Conservation (phyloP, 2,329 filamentous ascomycete genomes). For the Blastomyces emzantsi region DNA sequence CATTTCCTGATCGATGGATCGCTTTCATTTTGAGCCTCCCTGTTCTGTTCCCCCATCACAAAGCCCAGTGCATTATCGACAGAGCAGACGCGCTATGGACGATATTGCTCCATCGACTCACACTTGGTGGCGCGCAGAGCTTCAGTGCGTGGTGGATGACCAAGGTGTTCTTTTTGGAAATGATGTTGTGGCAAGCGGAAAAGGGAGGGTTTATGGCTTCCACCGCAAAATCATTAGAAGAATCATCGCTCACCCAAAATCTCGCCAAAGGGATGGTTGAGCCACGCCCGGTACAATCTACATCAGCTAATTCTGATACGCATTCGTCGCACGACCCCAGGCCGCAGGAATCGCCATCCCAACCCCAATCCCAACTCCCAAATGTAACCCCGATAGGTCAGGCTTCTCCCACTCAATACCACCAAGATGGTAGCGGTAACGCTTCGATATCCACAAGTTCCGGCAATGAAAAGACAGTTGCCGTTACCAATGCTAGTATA, state of each 20-base stretch:
- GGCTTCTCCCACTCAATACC: neutral
- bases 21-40: slow-evolving; percentile 37
- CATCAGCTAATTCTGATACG: slow-evolving; percentile 3
- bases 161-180: slow-evolving; percentile 92
- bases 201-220: slow-evolving; percentile 76
- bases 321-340: neutral
- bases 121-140: slow-evolving; percentile 37
- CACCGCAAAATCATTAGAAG: slow-evolving; percentile 29
- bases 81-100: slow-evolving; percentile 39
- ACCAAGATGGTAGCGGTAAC: neutral
- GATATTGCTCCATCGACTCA: slow-evolving; percentile 36
- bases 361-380: neutral
- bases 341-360: neutral
- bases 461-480: neutral
- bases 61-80: slow-evolving; percentile 38
- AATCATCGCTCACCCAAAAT: neutral
- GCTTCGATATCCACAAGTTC: neutral
- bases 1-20: slow-evolving; percentile 43
- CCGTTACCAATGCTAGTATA: neutral
- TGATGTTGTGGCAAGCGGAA: slow-evolving; percentile 81
- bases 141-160: slow-evolving; percentile 56
- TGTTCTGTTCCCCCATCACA: slow-evolving; percentile 33
- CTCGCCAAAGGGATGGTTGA: neutral
- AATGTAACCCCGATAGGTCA: neutral
- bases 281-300: neutral